Conservation (phyloP, 78 protist species). For the Dictyostelium capitatum region DNA sequence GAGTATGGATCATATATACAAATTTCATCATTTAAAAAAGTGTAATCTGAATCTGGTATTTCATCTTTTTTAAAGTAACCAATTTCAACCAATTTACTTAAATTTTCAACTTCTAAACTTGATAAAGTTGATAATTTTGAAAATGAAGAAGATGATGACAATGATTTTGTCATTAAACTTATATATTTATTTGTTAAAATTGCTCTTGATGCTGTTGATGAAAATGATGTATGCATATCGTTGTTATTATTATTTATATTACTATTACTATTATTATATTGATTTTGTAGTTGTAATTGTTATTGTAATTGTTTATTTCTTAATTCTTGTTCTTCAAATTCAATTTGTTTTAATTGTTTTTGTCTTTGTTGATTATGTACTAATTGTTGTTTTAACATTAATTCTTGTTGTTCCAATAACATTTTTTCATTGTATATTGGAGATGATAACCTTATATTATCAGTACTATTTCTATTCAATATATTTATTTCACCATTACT, state of each 20-base stretch:
- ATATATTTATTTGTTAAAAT: slow-evolving; percentile 22
- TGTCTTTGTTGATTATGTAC: slow-evolving; percentile 10
- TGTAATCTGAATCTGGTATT: not conserved
- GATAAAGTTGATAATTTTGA: not conserved
- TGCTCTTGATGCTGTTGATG: slow-evolving; percentile 35
- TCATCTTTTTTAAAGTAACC: not conserved
- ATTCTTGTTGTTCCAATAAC: slow-evolving; percentile 13
- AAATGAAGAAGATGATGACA: not conserved
- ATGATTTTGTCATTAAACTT: not conserved
- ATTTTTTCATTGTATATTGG: not conserved
- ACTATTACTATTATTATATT: not conserved
- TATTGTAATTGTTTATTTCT: slow-evolving; percentile 4
- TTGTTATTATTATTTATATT: not conserved
- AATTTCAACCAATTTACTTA: not conserved
- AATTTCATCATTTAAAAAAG: not conserved
- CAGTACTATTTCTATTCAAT: slow-evolving; percentile 9
- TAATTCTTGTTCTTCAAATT: not conserved
- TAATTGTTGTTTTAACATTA: slow-evolving; percentile 15
- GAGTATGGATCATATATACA: slow-evolving; percentile 46
- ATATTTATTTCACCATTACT: slow-evolving; percentile 1
- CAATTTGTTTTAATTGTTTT: not conserved
- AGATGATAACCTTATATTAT: slow-evolving; percentile 15
- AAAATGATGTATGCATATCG: not conserved
- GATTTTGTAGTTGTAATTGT: not conserved
- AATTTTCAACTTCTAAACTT: slow-evolving; percentile 17